Conservation (phyloP, 257 asterid species). For the Haberlea rhodopensis region DNA sequence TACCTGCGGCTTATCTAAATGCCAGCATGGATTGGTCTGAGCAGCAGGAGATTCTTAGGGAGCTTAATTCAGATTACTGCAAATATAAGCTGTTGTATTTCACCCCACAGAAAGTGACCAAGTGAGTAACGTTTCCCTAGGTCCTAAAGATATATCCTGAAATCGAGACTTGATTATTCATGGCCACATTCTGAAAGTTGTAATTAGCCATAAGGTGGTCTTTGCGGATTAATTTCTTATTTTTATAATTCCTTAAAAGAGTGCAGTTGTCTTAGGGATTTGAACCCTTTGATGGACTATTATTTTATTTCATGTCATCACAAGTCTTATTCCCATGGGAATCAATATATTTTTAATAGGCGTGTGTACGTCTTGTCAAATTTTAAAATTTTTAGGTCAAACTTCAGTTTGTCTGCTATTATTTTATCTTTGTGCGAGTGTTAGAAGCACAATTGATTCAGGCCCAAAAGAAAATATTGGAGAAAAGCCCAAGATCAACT, state of each 20-base stretch:
- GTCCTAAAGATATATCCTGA: conserved; percentile 13
- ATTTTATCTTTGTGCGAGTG: neutral
- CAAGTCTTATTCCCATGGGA: neutral
- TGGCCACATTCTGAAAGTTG: conserved; percentile 18
- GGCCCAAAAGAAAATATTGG: too few relatives aligned
- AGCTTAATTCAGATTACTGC: conserved; percentile 69
- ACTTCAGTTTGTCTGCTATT: conserved; percentile 6
- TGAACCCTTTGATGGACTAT: conserved; percentile 11
- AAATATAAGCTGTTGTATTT: conserved; percentile 85
- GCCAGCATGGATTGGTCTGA: conserved; percentile 96
- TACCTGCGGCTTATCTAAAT: conserved; percentile 90
- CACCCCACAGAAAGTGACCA: conserved; percentile 97
- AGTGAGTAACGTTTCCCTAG: conserved; percentile 45
- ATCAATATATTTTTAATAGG: conserved; percentile 1
- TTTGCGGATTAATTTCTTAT: conserved; percentile 20
- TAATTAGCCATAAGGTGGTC: conserved; percentile 12
- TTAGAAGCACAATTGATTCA: too few relatives aligned
- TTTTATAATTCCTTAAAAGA: conserved; percentile 4
- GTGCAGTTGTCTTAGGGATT: conserved; percentile 6
- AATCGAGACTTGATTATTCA: conserved; percentile 12
- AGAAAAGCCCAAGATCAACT: too few relatives aligned
- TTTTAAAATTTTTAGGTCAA: conserved; percentile 7
- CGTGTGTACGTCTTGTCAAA: conserved; percentile 15
- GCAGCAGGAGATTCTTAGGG: conserved; percentile 96
- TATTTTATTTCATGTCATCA: conserved; percentile 3